Percentiles rank a stretch among this genome's conserved stretches.
These are phyloP conservation scores for Neopestalotiopsis clavispora DNA, from an alignment of 2,329 filamentous ascomycete genomes.

Conservation along the genomic window DNA sequence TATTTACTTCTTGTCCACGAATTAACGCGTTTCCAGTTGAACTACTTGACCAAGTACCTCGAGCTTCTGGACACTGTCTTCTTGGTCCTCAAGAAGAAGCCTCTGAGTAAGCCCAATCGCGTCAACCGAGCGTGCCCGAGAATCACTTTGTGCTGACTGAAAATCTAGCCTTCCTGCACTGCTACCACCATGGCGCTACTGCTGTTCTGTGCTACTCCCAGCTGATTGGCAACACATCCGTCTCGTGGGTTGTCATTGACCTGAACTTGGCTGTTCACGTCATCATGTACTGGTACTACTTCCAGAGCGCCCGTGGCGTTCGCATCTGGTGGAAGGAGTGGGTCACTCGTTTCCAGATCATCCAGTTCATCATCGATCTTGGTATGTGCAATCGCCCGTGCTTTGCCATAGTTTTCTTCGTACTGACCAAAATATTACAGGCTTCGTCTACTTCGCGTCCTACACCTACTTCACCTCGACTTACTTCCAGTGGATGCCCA, in stretches of 20 bases:
- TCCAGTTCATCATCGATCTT: conserved; percentile 96
- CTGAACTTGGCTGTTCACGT: conserved; percentile 95
- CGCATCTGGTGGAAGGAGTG: conserved; percentile 99
- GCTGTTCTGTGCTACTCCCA: conserved; percentile 98
- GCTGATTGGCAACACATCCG: conserved; percentile 87
- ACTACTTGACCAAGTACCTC: conserved; percentile 97
- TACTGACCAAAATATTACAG: conserved; percentile 47
- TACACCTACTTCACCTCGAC: conserved; percentile 96
- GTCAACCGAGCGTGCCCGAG: background rate
- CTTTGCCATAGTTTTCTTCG: background rate
- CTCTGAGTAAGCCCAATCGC: conserved; percentile 66
- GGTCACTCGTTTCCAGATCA: conserved; percentile 96
- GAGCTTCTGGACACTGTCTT: conserved; percentile 96
- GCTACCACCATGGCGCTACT: conserved; percentile 97
- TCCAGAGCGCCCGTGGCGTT: conserved; percentile 95
- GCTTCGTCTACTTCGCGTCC: conserved; percentile 98
- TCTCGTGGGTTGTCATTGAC: conserved; percentile 93
- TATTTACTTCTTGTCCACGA: background rate
- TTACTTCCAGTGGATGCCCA: conserved; percentile 87
- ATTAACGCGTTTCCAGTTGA: conserved; percentile 64
- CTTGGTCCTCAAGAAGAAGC: conserved; percentile 99
- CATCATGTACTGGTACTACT: conserved; percentile 99
- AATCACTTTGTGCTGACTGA: background rate
- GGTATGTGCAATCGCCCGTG: conserved; percentile 60
- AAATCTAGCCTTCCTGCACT: conserved; percentile 84